Evolutionary conservation across 2,329 filamentous ascomycete species (phyloP), one percentile per base, ranked within the genome.

Genomic region (Plectosphaerella plurivora): DNA sequence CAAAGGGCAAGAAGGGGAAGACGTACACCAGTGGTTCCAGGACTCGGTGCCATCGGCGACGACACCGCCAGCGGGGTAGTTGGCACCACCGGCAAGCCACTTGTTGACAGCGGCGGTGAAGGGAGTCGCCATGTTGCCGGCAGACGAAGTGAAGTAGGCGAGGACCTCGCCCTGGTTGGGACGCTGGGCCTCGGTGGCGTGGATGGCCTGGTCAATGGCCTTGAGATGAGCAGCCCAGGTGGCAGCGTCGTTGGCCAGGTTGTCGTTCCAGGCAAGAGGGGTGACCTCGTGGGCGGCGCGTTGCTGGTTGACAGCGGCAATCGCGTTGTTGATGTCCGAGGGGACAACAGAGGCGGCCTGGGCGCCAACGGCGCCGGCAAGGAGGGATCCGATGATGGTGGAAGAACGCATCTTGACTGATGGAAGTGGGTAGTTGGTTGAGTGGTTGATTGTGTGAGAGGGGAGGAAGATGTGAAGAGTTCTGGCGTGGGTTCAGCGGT

Each of bases 1-100:
- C 5, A 2, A 36, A 3, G 5, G n/a, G 15, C 15, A 41, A 18
- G 46, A 48, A 16, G 33, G 18, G 8, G 15, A 14, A 3, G 24
- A 18, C 5, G 20, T 36, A 70, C 68, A 66, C 66, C 66, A 70
- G 41, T 71, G 68, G 22, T 69, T 61, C 67, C 67, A 70, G 3
- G 59, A 60, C 53, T 69, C 68, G 14, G 64, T 59, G 7, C 67
- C 67, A 7, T 63, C 64, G 14, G 56, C 58, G 42, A 70, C 60
- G 45, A 66, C 62, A 53, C 64, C 60, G 15, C 63, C 61, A 20
- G 49, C 15, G 24, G 60, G 56, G 51, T 66, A 71, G 15, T 65
- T 50, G 20, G 57, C 53, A 25, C 54, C 66, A 47, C 70, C 58
- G 8, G 57, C 57, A 2, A 71, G 63, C 68, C 68, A 71, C 11